Conservation (phyloP, 106 monocot genomes). For the Allium sativum region DNA sequence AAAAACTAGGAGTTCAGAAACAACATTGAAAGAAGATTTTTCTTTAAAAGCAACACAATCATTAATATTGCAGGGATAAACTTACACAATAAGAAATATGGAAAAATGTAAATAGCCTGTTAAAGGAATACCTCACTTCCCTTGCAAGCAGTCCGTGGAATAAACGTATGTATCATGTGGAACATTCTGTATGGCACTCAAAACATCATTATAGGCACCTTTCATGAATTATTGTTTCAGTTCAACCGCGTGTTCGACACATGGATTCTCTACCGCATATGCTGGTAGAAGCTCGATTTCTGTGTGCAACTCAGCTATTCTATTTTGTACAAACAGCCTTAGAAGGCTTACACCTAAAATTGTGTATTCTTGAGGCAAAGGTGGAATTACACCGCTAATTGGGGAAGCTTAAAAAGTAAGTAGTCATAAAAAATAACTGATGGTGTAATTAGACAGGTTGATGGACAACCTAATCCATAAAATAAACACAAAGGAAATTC, state of each 20-base stretch:
- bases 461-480: too few relatives aligned
- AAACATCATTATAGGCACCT: conserved; percentile 89
- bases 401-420: background rate
- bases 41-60: too few relatives aligned
- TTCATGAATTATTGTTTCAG: conserved; percentile 98
- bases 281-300: conserved; percentile 83
- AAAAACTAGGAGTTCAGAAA: too few relatives aligned
- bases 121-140: conserved; percentile 56
- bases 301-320: conserved; percentile 97
- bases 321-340: conserved; percentile 90
- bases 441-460: too few relatives aligned
- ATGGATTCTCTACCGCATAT: conserved; percentile 70
- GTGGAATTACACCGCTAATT: conserved; percentile 55
- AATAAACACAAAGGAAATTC: too few relatives aligned
- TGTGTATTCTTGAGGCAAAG: conserved; percentile 76
- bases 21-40: too few relatives aligned
- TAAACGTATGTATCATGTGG: conserved; percentile 96
- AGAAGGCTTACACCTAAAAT: conserved; percentile 94
- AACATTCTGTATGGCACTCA: conserved; percentile 78
- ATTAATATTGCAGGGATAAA: too few relatives aligned
- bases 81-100: too few relatives aligned
- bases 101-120: background rate
- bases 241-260: conserved; percentile 93
- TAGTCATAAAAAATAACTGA: too few relatives aligned
- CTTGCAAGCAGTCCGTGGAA: conserved; percentile 98